Evolutionary conservation across 805 yeast species (phyloP), one percentile per base, ranked within the genome.

Genomic region (Candida yuanshanica): DNA sequence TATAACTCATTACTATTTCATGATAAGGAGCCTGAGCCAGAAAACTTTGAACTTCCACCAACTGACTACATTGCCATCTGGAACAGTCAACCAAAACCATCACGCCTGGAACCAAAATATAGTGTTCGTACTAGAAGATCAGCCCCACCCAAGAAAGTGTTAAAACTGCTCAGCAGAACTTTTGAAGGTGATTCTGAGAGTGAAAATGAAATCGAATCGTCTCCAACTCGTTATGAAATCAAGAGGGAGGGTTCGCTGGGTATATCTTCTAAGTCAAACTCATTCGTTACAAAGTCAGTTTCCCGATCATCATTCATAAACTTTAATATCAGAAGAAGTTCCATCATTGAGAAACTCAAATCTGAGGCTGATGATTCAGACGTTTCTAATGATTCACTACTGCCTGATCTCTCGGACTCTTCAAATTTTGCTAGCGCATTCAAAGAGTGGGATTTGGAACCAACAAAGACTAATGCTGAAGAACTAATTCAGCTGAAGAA

Each of bases 361-460:
- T 17, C 34, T n/a, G 22, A 31, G 9, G 21, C 34, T 18, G 34
- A 31, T 31, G 13, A 20, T 9, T 18, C 34, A 5, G 38, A 49
- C 20, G 23, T 41, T 8, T 45, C 49, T 7, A 20, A n/a, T 3
- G 50, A 39, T 7, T 8, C 40, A 3, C 41, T 29, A 32, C 59
- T 74, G 37, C 79, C 79, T 4, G 74, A 74, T 45, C 37, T 72
- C 21, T 66, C 75, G 1, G 64, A 63, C 26, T 73, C 71, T 34
- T 72, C 78, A 3, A 77, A 73, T 13, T 68, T 74, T 52, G 76
- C 64, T 36, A 57, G 58, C 36, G 72, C 70, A 35, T 71, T 74
- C 51, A 57, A 58, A 22, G 59, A 59, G 16, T 60, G 69, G 52
- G 54, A 57, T 25, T 32, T 48, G 18, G 20, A 42, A 10, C 40